phyloP scores from a whole-genome alignment of 2,329 filamentous ascomycete genomes.

The Penicillium paneum region DNA sequence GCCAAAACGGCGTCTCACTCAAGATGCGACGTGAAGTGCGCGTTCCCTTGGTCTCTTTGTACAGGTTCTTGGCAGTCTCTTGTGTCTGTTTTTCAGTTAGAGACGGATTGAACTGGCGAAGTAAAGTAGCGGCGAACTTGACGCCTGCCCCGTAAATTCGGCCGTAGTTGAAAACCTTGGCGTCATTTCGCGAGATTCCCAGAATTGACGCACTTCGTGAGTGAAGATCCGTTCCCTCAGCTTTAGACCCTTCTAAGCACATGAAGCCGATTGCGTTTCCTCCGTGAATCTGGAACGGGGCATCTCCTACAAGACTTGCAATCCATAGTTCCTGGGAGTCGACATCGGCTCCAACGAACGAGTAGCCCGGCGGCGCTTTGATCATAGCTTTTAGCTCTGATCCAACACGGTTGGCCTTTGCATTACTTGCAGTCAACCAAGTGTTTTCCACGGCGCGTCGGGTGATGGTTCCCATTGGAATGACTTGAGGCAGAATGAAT shows the following conservation, averaged over 20 bases:
- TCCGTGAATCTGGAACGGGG: slow-evolving; percentile 90
- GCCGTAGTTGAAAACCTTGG: slow-evolving; percentile 98
- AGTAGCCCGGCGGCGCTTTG: slow-evolving; percentile 82
- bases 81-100: slow-evolving; percentile 76
- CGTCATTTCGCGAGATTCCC: slow-evolving; percentile 90
- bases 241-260: slow-evolving; percentile 95
- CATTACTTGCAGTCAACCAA: slow-evolving; percentile 96
- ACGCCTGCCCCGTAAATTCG: slow-evolving; percentile 97
- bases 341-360: slow-evolving; percentile 94
- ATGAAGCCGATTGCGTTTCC: slow-evolving; percentile 98
- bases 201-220: slow-evolving; percentile 89
- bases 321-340: slow-evolving; percentile 99
- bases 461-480: slow-evolving; percentile 98
- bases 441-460: slow-evolving; percentile 93
- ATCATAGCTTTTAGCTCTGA: slow-evolving; percentile 98
- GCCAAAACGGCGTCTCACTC: slow-evolving; percentile 79
- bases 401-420: slow-evolving; percentile 91
- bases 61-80: slow-evolving; percentile 73
- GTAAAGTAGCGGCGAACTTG: slow-evolving; percentile 83
- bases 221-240: slow-evolving; percentile 88
- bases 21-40: slow-evolving; percentile 74
- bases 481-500: slow-evolving; percentile 90
- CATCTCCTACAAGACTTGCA: slow-evolving; percentile 88
- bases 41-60: slow-evolving; percentile 83
- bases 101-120: slow-evolving; percentile 88